Percentiles rank a stretch among this genome's conserved stretches.
Evolutionary conservation across 352 stramenopile species (phyloP).

Genomic region (Phytophthora crassamura): DNA sequence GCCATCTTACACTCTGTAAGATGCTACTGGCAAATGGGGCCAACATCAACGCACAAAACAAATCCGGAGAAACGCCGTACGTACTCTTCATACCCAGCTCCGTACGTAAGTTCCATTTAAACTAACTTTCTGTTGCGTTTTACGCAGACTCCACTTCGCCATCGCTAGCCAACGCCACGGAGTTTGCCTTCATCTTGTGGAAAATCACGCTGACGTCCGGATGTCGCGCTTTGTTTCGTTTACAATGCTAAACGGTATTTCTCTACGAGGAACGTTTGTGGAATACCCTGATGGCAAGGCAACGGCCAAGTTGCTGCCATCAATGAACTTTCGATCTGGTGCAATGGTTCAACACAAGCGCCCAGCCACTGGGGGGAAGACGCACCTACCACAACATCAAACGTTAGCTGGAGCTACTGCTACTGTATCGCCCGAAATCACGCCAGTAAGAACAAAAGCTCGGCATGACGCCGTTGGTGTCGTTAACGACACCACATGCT

Average conservation of each 20-base stretch:
- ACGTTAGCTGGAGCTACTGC: conserved; percentile 14
- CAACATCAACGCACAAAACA: conserved; percentile 84
- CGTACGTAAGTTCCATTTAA: too few relatives aligned
- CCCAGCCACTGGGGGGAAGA: conserved; percentile 7
- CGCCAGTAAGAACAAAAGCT: conserved; percentile 14
- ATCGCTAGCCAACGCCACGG: conserved; percentile 78
- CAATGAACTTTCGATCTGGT: conserved; percentile 53
- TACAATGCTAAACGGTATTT: conserved; percentile 56
- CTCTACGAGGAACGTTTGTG: conserved; percentile 66
- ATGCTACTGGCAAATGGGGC: conserved; percentile 68
- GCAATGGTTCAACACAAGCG: conserved; percentile 33
- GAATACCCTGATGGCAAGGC: conserved; percentile 54
- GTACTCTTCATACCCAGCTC: conserved; percentile 17
- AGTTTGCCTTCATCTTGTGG: conserved; percentile 70
- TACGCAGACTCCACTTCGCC: conserved; percentile 73
- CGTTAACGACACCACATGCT: conserved; percentile 32
- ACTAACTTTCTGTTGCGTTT: conserved; percentile 4
- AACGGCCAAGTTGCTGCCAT: conserved; percentile 67
- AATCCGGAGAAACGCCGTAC: conserved; percentile 79
- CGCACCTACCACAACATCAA: conserved; percentile 28
- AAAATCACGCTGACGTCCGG: conserved; percentile 67
- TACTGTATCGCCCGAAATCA: conserved; percentile 29
- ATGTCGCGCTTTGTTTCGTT: conserved; percentile 69
- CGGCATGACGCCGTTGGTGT: conserved; percentile 26
- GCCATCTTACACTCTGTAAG: conserved; percentile 70